Percentiles rank a stretch among this genome's conserved stretches.
phyloP scores from a whole-genome alignment of 495 filamentous ascomycete genomes.

The Podospora pseudopauciseta region DNA sequence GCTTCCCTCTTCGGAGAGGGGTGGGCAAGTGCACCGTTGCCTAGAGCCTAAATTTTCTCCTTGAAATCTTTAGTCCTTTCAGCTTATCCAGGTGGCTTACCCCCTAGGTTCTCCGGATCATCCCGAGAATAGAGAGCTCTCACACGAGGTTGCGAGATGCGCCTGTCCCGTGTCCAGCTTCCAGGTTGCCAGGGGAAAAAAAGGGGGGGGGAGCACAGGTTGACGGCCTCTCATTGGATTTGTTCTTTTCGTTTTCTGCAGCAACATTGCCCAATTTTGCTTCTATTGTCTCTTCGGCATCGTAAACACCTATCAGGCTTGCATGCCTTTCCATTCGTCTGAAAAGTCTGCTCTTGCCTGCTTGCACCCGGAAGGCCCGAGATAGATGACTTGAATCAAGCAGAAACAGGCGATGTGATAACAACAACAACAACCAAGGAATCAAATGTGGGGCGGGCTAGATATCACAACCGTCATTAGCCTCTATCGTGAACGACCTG shows the following conservation, averaged over 20 bases:
- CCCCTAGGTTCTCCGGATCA: not conserved
- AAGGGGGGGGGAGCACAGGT: not conserved
- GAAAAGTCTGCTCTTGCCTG: not conserved
- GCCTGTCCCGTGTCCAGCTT: not conserved
- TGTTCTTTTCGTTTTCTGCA: not conserved
- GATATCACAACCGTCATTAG: not conserved
- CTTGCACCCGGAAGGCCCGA: conserved; percentile 9
- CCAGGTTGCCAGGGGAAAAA: not conserved
- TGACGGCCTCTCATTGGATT: conserved; percentile 10
- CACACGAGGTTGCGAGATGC: not conserved
- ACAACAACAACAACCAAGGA: not conserved
- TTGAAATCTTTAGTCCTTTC: not conserved
- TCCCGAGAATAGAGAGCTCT: not conserved
- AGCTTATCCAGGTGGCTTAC: not conserved
- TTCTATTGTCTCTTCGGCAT: conserved; percentile 6
- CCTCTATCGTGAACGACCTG: not conserved
- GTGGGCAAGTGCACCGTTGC: not conserved
- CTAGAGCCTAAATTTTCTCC: not conserved
- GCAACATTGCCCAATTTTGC: not conserved
- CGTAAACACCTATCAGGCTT: conserved; percentile 4
- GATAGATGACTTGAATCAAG: conserved; percentile 12
- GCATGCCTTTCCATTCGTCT: not conserved
- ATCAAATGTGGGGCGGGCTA: not conserved
- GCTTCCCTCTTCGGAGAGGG: not conserved
- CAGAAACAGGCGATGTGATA: conserved; percentile 9